Evolutionary conservation across 1,284 basidiomycete species (phyloP).

Genomic region (Afroboletus lepidellus): DNA sequence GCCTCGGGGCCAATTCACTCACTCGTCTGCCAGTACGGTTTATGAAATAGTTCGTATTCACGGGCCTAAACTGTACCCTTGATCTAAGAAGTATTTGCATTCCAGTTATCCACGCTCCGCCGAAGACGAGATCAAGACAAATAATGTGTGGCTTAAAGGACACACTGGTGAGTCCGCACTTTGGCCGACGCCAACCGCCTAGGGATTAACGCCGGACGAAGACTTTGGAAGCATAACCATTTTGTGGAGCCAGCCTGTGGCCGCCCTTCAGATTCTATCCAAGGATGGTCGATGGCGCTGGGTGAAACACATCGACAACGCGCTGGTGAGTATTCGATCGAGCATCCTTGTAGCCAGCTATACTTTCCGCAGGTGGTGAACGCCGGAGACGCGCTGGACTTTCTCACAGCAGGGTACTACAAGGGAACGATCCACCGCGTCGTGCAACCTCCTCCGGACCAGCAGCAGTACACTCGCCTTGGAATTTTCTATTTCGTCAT

Average conservation of each 20-base stretch:
- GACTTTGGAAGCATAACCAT: slow-evolving; percentile 61
- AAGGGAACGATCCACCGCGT: slow-evolving; percentile 42
- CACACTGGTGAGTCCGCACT: slow-evolving; percentile 48
- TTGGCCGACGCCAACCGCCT: neutral
- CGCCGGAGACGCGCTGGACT: slow-evolving; percentile 56
- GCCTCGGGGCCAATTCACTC: neutral
- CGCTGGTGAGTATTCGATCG: slow-evolving; percentile 39
- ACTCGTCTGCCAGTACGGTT: slow-evolving; percentile 40
- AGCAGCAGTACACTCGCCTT: slow-evolving; percentile 38
- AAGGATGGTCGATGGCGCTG: slow-evolving; percentile 56
- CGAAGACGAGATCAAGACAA: slow-evolving; percentile 56
- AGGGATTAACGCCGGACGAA: neutral
- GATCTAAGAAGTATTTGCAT: neutral
- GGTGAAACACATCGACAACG: slow-evolving; percentile 59
- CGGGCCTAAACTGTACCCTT: neutral
- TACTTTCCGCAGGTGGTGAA: slow-evolving; percentile 37
- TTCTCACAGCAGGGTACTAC: slow-evolving; percentile 55
- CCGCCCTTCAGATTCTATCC: slow-evolving; percentile 55
- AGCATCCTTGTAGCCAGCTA: neutral
- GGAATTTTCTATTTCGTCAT: slow-evolving; percentile 47
- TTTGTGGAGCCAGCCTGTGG: slow-evolving; percentile 60
- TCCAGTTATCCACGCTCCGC: slow-evolving; percentile 43
- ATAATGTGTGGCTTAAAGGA: slow-evolving; percentile 60
- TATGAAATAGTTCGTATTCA: slow-evolving; percentile 42
- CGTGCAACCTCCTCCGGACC: slow-evolving; percentile 43